A percentile compares a stretch with the other conserved stretches of the same genome.
These are phyloP conservation scores for Lepiota brunneoincarnata DNA, from an alignment of 768 basidiomycete genomes.

Conservation along the genomic window DNA sequence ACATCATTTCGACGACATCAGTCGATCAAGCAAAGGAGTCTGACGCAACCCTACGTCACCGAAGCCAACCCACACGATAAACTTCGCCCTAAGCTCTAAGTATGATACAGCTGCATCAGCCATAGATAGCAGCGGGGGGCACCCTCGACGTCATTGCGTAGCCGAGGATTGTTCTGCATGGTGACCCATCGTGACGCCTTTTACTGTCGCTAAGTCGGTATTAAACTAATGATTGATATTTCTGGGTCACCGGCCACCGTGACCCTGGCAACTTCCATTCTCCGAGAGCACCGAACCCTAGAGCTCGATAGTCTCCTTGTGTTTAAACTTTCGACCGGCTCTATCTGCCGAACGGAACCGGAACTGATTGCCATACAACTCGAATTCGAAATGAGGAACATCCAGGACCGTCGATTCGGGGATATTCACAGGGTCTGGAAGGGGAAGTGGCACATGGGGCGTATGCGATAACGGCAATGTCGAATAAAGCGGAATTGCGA, in stretches of 20 bases:
- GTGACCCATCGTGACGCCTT: too few relatives aligned
- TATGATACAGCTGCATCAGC: too few relatives aligned
- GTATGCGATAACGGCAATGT: conserved; percentile 36
- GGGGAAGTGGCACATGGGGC: conserved; percentile 24
- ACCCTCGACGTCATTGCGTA: background rate
- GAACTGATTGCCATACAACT: conserved; percentile 86
- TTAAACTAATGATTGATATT: too few relatives aligned
- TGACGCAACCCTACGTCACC: too few relatives aligned
- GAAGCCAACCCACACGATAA: too few relatives aligned
- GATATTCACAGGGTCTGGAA: conserved; percentile 11
- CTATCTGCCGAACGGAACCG: conserved; percentile 79
- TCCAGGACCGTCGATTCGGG: conserved; percentile 52
- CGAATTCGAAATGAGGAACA: conserved; percentile 64
- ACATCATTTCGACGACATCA: too few relatives aligned
- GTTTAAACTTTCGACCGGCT: conserved; percentile 82
- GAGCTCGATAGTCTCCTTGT: conserved; percentile 78
- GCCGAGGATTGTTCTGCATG: too few relatives aligned
- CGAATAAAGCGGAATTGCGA: conserved; percentile 71
- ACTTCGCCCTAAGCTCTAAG: too few relatives aligned
- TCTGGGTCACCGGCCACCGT: background rate
- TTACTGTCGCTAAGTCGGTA: too few relatives aligned
- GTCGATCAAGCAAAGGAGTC: too few relatives aligned
- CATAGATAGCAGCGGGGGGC: background rate
- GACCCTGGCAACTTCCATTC: background rate
- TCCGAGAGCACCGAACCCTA: conserved; percentile 21